Percentiles rank a stretch among this genome's conserved stretches.
These are phyloP conservation scores for Trypanosoma platydactyli DNA, from an alignment of 208 protist species.

Conservation along the genomic window DNA sequence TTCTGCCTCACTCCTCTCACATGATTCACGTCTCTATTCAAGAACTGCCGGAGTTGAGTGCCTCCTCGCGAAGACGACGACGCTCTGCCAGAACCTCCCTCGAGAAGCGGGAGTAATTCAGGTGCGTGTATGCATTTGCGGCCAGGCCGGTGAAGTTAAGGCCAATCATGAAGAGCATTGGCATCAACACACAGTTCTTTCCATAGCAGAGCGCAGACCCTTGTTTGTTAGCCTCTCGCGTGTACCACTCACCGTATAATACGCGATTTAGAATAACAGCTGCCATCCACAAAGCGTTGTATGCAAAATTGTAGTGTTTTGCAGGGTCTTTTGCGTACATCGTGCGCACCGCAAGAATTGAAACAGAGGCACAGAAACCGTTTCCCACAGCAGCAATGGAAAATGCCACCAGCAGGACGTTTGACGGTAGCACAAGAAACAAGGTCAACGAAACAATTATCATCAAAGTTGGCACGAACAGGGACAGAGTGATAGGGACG, in stretches of 20 bases:
- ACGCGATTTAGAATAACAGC: constrained; percentile 31
- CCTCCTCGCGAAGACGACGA: constrained; percentile 29
- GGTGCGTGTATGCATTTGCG: constrained; percentile 9
- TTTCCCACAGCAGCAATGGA: constrained; percentile 24
- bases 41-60: too few species aligned
- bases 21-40: too few species aligned
- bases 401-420: constrained; percentile 8
- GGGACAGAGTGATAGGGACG: constrained; percentile 23
- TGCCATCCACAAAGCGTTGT: constrained; percentile 19
- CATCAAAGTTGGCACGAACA: constrained; percentile 17
- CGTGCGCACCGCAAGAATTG: constrained; percentile 26
- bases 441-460: constrained; percentile 17
- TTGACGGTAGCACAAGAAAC: constrained; percentile 16
- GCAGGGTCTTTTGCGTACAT: constrained; percentile 37
- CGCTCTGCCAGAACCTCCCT: constrained; percentile 43
- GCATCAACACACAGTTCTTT: constrained; percentile 33
- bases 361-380: constrained; percentile 21
- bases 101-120: constrained; percentile 20
- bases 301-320: constrained; percentile 37
- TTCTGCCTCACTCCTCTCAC: too few species aligned
- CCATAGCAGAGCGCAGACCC: constrained; percentile 15
- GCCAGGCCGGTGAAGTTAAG: constrained; percentile 15
- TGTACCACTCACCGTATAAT: constrained; percentile 31
- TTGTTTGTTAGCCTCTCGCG: constrained; percentile 16
- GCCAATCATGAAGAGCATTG: constrained; percentile 22